Conservation (phyloP, 345 rosid species). For the Populus davidiana region DNA sequence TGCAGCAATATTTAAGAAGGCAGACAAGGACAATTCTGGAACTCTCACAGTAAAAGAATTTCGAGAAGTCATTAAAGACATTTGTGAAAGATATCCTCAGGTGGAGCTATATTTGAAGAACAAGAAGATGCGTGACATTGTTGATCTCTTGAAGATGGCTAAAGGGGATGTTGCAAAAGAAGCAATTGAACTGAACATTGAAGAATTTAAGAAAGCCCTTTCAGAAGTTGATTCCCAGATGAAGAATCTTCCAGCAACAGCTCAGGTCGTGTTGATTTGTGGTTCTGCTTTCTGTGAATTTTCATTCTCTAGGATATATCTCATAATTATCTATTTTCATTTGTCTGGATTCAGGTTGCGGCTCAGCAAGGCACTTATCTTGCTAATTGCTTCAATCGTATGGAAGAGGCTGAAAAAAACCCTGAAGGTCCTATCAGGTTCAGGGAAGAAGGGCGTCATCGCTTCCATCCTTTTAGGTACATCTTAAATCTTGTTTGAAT, state of each 20-base stretch:
- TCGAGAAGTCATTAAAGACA: slow-evolving; percentile 68
- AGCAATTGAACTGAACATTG: slow-evolving; percentile 63
- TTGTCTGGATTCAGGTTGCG: slow-evolving; percentile 57
- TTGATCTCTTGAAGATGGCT: slow-evolving; percentile 64
- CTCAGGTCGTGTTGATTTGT: slow-evolving; percentile 51
- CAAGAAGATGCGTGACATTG: slow-evolving; percentile 57
- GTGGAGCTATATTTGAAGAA: slow-evolving; percentile 79
- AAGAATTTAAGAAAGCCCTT: slow-evolving; percentile 77
- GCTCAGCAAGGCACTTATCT: slow-evolving; percentile 91
- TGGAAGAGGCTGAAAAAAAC: slow-evolving; percentile 74
- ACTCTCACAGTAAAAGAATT: slow-evolving; percentile 76
- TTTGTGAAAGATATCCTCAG: slow-evolving; percentile 88
- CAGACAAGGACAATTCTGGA: slow-evolving; percentile 89
- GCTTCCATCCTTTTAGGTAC: slow-evolving; percentile 92
- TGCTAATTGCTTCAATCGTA: slow-evolving; percentile 90
- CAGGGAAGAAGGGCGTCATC: slow-evolving; percentile 93
- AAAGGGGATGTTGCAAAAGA: slow-evolving; percentile 58
- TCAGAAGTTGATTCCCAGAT: slow-evolving; percentile 80
- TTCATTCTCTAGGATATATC: background rate
- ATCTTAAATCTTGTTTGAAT: background rate
- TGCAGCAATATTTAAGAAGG: slow-evolving; percentile 71
- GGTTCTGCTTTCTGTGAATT: background rate
- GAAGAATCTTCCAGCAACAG: slow-evolving; percentile 96
- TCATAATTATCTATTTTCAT: background rate
- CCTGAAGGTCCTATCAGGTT: slow-evolving; percentile 96